A percentile compares a stretch with the other conserved stretches of the same genome.
Conservation (phyloP, 192 early-diverging fungal genomes). For the Linnemannia elongata region DNA sequence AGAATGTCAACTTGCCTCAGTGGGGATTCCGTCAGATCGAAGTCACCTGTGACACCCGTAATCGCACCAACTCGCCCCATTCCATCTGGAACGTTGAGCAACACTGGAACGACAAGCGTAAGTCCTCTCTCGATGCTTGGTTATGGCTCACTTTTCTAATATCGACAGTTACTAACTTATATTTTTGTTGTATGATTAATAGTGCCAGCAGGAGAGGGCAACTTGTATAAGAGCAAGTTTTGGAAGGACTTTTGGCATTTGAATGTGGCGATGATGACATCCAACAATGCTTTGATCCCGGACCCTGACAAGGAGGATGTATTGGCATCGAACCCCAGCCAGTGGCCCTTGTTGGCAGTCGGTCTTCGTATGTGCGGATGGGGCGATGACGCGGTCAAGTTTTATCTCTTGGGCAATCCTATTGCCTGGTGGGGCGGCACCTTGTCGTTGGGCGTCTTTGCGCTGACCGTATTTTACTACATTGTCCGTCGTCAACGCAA, state of each 20-base stretch:
- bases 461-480: slow-evolving; percentile 62
- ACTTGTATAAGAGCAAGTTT: slow-evolving; percentile 81
- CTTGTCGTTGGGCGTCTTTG: slow-evolving; percentile 65
- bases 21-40: slow-evolving; percentile 98
- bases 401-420: slow-evolving; percentile 94
- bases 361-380: slow-evolving; percentile 97
- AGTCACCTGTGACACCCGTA: slow-evolving; percentile 86
- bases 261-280: slow-evolving; percentile 96
- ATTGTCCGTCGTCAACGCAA: slow-evolving; percentile 75
- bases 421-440: slow-evolving; percentile 90
- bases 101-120: slow-evolving; percentile 83
- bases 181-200: neutral
- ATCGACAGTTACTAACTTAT: neutral
- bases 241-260: slow-evolving; percentile 88
- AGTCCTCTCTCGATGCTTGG: slow-evolving; percentile 17
- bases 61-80: slow-evolving; percentile 67
- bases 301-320: slow-evolving; percentile 93
- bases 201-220: slow-evolving; percentile 80
- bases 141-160: neutral
- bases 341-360: slow-evolving; percentile 91
- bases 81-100: slow-evolving; percentile 96
- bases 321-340: slow-evolving; percentile 82
- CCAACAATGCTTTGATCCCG: slow-evolving; percentile 95
- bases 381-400: slow-evolving; percentile 89
- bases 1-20: slow-evolving; percentile 85